Base-by-base conservation (phyloP, 2,329 filamentous ascomycete genomes). In the Pestalotiopsis sp. region DNA sequence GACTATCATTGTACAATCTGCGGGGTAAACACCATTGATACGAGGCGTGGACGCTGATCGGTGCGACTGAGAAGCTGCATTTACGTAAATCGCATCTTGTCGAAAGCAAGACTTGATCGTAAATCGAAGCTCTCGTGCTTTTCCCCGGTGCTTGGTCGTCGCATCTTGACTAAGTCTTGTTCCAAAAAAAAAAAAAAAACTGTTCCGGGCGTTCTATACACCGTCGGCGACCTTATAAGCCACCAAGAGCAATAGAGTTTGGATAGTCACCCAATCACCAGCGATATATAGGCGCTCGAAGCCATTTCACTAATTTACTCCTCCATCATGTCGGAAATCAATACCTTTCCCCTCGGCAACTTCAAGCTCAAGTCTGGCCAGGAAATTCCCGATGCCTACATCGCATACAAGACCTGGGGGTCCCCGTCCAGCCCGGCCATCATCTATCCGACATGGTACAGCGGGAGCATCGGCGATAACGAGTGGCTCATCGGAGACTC, bases 371-470 rank as follows among this genome's bases (percentile, higher is more conserved):
- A 91, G 73, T 89, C 85, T 30, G 91, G 91, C 52, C 82, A 82
- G n/a, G 83, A 80, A 5, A 83, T 94, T 20, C 83, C 85, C 1
- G 77, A 87, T 71, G 92, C 92, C 1, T 86, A 87, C 73, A 88
- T 95, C 66, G 91, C 92, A 17, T 95, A 93, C 83, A 94, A 92
- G 78, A 93, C 92, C 0, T 91, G 92, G 71, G 92, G 92, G 22
- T 82, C 89, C 67, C 76, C 86, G 0, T 84, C 81, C 0, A 82
- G 81, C 5, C 91, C 92, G 7, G 89, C 88, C 2, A 87, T 94
- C 68, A 86, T 94, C 69, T 94, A 94, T 74, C 92, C 92, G 2
- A 89, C 89, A 2, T 94, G 92, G 92, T 94, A 90, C 76, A 78
- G 76, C 65, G 78, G 78, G 80, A 81, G 79, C 2, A 92, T 94